Evolutionary conservation across 257 asterid genomes (phyloP), one percentile per base, ranked within the genome.

Genomic region (Nicotiana undulata): DNA sequence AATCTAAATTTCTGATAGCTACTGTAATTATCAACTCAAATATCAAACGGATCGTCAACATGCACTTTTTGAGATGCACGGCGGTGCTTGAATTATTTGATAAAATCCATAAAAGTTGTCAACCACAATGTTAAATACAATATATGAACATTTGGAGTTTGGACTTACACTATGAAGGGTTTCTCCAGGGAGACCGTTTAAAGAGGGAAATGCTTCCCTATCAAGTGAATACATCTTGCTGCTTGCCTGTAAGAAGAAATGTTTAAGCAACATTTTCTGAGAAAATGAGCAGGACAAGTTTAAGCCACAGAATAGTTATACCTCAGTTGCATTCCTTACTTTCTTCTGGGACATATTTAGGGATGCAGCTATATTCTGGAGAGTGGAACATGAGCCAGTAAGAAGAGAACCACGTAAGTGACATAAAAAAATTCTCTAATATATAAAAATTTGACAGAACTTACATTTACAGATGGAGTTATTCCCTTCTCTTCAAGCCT

Each of bases 241-340:
- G 88, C 80, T 83, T 67, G 97, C 98, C 98, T 95, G 89, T 29
- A 85, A 84, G 64, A 46, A 85, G 53, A 44, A 61, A 20, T 77
- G 22, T 64, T 28, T 72, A n/a, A 60, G 66, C 52, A 77, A 61
- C 81, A 79, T 60, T 56, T 24, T 32, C 32, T 46, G 10, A 10
- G 59, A 40, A 51, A 76, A 56, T 55, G 59, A 68, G 26, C 72
- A 76, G 61, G n/a, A 79, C 32, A 83, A 59, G 65, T 66, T 56
- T 78, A 61, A 24, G 61, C 28, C 58, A 63, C 75, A 63, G 18
- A 72, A 63, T 76, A 15, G 44, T 81, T 67, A 75, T 93, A 95
- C 99, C 99, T 95, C 98, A 53, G 96, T 92, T 67, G 99, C 99
- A 89, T 95, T 95, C 86, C 91, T 89, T 86, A 95, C 96, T 89